A percentile compares a stretch with the other conserved stretches of the same genome.
Evolutionary conservation across 2,329 filamentous ascomycete species (phyloP).

Genomic region (Verticillium isaacii): DNA sequence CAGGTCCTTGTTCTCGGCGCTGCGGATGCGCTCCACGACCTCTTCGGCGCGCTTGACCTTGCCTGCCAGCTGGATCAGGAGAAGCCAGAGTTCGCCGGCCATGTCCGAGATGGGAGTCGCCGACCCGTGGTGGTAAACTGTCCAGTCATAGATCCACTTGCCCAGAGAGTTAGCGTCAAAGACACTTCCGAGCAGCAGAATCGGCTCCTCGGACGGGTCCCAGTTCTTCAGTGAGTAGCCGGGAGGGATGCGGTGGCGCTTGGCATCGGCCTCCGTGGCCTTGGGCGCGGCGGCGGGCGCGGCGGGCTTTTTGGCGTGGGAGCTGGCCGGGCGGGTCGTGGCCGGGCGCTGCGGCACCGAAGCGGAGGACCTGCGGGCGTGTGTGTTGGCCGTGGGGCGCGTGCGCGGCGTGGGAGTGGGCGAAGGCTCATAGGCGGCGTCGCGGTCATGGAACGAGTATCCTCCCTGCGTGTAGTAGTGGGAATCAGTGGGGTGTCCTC

Average conservation of each 20-base stretch:
- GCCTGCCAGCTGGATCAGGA: conserved; percentile 87
- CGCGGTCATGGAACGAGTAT: conserved; percentile 28
- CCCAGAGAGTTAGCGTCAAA: conserved; percentile 97
- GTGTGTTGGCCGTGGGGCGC: conserved; percentile 34
- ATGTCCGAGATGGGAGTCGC: conserved; percentile 82
- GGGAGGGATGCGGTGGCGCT: conserved; percentile 69
- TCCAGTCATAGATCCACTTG: conserved; percentile 99
- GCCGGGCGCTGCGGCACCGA: conserved; percentile 46
- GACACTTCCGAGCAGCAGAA: conserved; percentile 89
- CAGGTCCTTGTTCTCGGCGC: conserved; percentile 69
- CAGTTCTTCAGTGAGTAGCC: conserved; percentile 98
- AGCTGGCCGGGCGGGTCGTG: conserved; percentile 43
- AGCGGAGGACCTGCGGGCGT: conserved; percentile 43
- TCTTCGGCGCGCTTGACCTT: conserved; percentile 92
- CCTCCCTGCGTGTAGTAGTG: conserved; percentile 50
- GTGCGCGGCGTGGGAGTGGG: conserved; percentile 34
- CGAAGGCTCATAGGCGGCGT: conserved; percentile 33
- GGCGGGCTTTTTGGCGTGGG: conserved; percentile 32
- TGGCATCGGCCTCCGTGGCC: conserved; percentile 57
- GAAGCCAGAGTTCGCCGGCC: conserved; percentile 90
- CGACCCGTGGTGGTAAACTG: conserved; percentile 81
- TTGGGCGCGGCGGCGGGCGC: conserved; percentile 30
- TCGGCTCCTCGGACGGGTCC: conserved; percentile 91
- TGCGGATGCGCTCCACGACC: conserved; percentile 66
- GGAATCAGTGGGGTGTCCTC: conserved; percentile 55